Percentiles rank a stretch among this genome's conserved stretches.
Evolutionary conservation across 306 rosid genomes (phyloP).

Genomic region (Prinsepia uniflora): DNA sequence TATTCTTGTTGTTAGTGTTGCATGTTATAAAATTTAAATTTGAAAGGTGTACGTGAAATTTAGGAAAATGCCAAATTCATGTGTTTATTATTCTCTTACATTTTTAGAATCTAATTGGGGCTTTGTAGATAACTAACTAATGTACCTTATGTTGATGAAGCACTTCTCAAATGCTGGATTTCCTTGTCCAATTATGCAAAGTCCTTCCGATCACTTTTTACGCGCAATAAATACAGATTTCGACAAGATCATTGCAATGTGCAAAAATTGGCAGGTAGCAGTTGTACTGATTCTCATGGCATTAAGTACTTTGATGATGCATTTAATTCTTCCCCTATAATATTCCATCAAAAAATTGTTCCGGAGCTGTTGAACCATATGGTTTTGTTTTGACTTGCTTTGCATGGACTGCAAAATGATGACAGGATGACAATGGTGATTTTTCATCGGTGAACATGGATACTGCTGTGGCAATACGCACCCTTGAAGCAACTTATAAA

Average conservation of each 20-base stretch:
- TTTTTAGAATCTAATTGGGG: constrained; percentile 25
- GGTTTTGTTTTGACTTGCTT: not conserved
- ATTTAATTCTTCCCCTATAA: not conserved
- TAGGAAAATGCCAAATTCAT: not conserved
- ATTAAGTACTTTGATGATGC: not conserved
- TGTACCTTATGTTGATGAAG: constrained; percentile 48
- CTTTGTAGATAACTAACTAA: constrained; percentile 25
- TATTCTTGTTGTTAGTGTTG: constrained; percentile 6
- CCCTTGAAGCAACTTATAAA: constrained; percentile 95
- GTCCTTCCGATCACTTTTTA: constrained; percentile 97
- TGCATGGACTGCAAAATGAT: constrained; percentile 27
- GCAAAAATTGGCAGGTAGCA: constrained; percentile 92
- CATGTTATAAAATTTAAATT: no score
- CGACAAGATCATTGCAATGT: constrained; percentile 95
- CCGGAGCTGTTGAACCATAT: no score
- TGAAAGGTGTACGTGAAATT: no score
- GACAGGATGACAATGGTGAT: constrained; percentile 92
- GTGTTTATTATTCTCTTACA: not conserved
- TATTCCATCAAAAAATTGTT: not conserved
- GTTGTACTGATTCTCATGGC: not conserved
- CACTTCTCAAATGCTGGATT: constrained; percentile 99
- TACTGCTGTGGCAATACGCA: constrained; percentile 97
- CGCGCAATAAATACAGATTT: constrained; percentile 97
- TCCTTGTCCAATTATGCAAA: constrained; percentile 99
- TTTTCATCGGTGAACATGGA: constrained; percentile 97